phyloP scores from a whole-genome alignment of 2,329 filamentous ascomycete species.

The Diaporthe sp. region DNA sequence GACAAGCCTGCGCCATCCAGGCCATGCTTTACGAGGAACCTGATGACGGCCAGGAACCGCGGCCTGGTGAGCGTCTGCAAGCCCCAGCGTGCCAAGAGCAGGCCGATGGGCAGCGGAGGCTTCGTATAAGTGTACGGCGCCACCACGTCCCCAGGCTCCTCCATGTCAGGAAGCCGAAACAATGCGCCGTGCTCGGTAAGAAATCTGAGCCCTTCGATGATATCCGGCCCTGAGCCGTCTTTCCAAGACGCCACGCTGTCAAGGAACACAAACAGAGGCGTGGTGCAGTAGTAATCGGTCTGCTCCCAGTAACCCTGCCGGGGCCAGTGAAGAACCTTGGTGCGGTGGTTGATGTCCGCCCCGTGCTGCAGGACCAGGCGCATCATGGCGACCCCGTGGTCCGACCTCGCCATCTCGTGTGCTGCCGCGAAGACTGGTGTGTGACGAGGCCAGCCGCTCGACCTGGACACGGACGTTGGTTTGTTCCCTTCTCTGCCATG shows the following conservation, averaged over 20 bases:
- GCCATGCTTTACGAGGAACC: neutral
- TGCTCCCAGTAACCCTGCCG: neutral
- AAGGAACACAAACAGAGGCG: neutral
- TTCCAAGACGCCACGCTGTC: slow-evolving; percentile 6
- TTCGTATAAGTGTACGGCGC: neutral
- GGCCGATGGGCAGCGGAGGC: neutral
- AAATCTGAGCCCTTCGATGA: neutral
- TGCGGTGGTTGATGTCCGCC: neutral
- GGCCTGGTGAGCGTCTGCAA: neutral
- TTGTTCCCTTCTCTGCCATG: neutral
- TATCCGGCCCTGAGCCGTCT: neutral
- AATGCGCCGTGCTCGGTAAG: neutral
- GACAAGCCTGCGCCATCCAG: neutral
- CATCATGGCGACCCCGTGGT: neutral
- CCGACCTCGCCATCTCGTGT: neutral
- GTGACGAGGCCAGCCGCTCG: neutral
- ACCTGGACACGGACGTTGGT: neutral
- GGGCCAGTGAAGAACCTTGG: neutral
- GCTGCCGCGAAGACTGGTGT: neutral
- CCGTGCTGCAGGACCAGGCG: neutral
- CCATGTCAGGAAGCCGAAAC: neutral
- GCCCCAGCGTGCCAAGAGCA: neutral
- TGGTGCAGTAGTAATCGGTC: neutral
- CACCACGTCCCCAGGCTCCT: neutral
- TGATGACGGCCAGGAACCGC: neutral